Percentiles rank a stretch among this genome's conserved stretches.
These are phyloP conservation scores for Cucumis melo DNA, from an alignment of 306 rosid species.

Conservation along the genomic window DNA sequence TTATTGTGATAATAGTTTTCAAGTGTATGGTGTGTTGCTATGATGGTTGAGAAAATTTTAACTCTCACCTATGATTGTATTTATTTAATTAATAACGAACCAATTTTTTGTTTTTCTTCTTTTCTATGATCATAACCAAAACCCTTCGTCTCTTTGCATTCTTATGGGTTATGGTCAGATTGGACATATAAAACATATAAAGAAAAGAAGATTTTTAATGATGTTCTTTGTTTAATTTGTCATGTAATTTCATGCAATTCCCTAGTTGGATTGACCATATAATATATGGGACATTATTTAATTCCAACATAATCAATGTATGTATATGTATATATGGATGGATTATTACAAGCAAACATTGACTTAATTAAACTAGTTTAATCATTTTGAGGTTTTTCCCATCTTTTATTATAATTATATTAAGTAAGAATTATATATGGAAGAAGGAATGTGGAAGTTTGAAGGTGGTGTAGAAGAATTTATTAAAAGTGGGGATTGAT, in stretches of 20 bases:
- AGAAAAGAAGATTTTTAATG: not conserved
- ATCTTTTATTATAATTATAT: too few relatives aligned
- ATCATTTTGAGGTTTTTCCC: too few relatives aligned
- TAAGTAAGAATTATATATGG: too few relatives aligned
- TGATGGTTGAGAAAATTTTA: too few relatives aligned
- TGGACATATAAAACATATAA: not conserved
- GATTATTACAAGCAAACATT: too few relatives aligned
- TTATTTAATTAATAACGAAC: too few relatives aligned
- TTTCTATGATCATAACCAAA: not conserved
- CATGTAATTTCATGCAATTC: not conserved
- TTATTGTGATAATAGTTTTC: too few relatives aligned
- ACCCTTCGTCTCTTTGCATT: not conserved
- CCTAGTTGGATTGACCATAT: constrained; percentile 15
- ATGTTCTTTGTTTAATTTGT: not conserved
- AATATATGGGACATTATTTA: constrained; percentile 31
- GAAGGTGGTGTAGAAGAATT: not conserved
- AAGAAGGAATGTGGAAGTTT: not conserved
- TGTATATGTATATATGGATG: not conserved
- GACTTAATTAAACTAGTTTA: too few relatives aligned
- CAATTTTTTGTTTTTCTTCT: too few relatives aligned
- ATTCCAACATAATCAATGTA: constrained; percentile 9
- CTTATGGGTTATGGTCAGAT: constrained; percentile 9
- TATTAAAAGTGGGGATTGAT: not conserved
- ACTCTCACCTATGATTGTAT: too few relatives aligned
- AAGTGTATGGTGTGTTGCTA: too few relatives aligned